These are phyloP conservation scores for Colletotrichum simmondsii DNA, from an alignment of 2,329 filamentous ascomycete genomes.

Conservation along the genomic window DNA sequence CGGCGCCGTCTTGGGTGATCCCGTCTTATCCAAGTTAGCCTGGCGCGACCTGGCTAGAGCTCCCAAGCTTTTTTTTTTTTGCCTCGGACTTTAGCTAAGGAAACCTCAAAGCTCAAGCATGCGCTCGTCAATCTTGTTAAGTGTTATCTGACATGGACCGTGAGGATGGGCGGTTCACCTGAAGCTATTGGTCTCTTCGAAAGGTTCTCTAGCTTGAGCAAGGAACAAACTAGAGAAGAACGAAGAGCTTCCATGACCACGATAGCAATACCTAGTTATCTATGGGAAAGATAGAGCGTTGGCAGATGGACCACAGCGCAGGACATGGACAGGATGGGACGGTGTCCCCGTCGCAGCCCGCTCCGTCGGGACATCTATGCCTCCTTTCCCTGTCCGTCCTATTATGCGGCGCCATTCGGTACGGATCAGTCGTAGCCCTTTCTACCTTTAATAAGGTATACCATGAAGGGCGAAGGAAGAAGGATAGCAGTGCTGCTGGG, in stretches of 20 bases:
- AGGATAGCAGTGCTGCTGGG: neutral
- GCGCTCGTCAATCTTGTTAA: neutral
- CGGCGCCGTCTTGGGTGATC: conserved; percentile 4
- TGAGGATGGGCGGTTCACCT: neutral
- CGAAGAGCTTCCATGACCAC: neutral
- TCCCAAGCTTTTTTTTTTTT: neutral
- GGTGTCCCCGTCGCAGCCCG: neutral
- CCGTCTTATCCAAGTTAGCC: neutral
- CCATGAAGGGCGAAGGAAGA: neutral
- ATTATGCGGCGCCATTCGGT: neutral
- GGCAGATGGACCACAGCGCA: neutral
- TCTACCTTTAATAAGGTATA: neutral
- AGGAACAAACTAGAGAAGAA: neutral
- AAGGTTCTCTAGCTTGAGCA: neutral
- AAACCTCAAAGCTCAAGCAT: neutral
- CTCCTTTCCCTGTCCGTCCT: conserved; percentile 22
- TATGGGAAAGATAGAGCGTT: neutral
- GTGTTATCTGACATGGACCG: neutral
- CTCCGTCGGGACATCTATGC: conserved; percentile 28
- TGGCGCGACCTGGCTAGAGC: neutral
- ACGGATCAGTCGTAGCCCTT: neutral
- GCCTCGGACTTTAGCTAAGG: neutral
- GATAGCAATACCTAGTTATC: neutral
- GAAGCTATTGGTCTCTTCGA: neutral
- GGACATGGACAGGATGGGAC: neutral